A percentile compares a stretch with the other conserved stretches of the same genome.
phyloP scores from a whole-genome alignment of 306 rosid genomes.

The Prunus salicina region DNA sequence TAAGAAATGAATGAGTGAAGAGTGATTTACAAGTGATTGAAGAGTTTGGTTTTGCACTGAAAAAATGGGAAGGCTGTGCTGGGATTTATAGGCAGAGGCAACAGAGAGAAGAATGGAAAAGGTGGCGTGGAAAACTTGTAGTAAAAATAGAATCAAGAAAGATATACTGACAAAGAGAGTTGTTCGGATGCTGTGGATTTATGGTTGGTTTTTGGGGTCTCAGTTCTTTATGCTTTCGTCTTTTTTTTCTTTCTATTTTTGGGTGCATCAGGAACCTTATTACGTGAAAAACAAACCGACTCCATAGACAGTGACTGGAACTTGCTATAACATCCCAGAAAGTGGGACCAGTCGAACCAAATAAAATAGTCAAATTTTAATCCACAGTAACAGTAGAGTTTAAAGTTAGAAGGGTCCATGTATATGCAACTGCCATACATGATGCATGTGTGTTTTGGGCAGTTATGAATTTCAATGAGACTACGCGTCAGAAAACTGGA shows the following conservation, averaged over 20 bases:
- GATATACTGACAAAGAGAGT: slow-evolving; percentile 3
- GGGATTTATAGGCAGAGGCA: too few relatives aligned
- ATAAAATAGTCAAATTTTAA: too few relatives aligned
- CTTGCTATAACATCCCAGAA: background rate
- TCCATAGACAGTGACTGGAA: slow-evolving; percentile 9
- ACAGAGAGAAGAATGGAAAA: background rate
- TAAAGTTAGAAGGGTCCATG: too few relatives aligned
- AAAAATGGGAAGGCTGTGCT: too few relatives aligned
- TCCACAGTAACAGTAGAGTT: too few relatives aligned
- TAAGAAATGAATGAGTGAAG: background rate
- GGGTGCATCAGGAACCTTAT: background rate
- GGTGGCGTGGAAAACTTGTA: background rate
- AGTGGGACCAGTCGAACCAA: background rate
- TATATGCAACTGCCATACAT: too few relatives aligned
- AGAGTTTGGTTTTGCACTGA: too few relatives aligned
- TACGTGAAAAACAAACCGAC: slow-evolving; percentile 14
- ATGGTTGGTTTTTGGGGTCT: background rate
- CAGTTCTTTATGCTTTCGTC: background rate
- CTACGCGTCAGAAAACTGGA: too few relatives aligned
- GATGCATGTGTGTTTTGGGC: too few relatives aligned
- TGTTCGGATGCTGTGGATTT: slow-evolving; percentile 7
- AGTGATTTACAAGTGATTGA: background rate
- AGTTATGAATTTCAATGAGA: too few relatives aligned
- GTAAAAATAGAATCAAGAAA: slow-evolving; percentile 11
- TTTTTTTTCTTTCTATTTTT: too few relatives aligned